Evolutionary conservation across 805 yeast genomes (phyloP).

Genomic region (Kodamaea hsintzibuensis): DNA sequence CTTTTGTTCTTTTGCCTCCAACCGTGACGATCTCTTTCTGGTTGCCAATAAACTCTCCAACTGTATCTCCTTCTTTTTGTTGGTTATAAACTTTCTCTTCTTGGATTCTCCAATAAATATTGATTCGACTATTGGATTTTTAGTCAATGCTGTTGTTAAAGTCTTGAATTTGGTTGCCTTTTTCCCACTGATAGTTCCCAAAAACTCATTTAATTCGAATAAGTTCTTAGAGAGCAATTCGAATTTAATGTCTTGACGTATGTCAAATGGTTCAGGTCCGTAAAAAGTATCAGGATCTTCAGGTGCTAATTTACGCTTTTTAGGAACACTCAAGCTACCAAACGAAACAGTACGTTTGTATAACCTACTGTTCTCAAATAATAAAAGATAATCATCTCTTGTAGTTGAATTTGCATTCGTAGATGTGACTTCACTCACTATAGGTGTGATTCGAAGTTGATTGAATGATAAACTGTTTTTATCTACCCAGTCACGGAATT

Average conservation of each 20-base stretch:
- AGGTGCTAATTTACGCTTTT: conserved; percentile 35
- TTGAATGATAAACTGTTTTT: conserved; percentile 29
- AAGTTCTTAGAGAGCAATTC: conserved; percentile 33
- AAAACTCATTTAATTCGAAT: conserved; percentile 27
- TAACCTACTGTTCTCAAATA: conserved; percentile 53
- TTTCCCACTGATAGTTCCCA: conserved; percentile 17
- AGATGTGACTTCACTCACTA: conserved; percentile 3
- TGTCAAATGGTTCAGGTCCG: conserved; percentile 32
- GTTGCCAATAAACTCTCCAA: conserved; percentile 63
- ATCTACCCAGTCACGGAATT: conserved; percentile 51
- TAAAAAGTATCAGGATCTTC: conserved; percentile 30
- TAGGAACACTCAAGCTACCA: conserved; percentile 33
- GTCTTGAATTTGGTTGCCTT: conserved; percentile 31
- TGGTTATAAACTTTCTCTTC: conserved; percentile 53
- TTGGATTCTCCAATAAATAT: conserved; percentile 46
- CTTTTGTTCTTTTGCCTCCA: conserved; percentile 61
- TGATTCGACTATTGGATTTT: conserved; percentile 19
- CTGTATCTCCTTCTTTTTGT: conserved; percentile 62
- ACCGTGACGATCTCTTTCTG: conserved; percentile 71
- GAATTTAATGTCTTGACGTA: conserved; percentile 23
- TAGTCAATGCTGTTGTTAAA: conserved; percentile 18
- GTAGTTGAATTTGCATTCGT: conserved; percentile 8
- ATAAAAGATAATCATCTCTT: conserved; percentile 36
- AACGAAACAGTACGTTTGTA: conserved; percentile 38
- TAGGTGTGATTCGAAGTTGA: conserved; percentile 20